Conservation (phyloP, 2,329 filamentous ascomycete genomes). For the Aspergillus sp. region DNA sequence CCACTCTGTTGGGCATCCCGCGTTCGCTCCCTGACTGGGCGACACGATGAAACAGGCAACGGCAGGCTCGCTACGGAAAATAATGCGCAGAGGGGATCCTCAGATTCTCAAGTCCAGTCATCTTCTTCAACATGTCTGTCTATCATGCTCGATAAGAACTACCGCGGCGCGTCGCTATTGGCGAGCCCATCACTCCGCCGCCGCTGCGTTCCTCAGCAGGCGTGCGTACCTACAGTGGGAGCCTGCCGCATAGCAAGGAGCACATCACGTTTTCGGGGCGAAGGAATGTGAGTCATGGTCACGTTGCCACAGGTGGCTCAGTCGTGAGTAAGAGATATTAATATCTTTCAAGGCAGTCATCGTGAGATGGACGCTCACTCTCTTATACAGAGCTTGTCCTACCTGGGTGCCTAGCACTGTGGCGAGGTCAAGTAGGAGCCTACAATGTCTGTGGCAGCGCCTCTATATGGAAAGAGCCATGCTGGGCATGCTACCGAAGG, state of each 20-base stretch:
- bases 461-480: neutral
- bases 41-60: constrained; percentile 3
- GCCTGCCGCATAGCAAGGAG: constrained; percentile 2
- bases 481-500: neutral
- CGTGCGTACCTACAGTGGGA: neutral
- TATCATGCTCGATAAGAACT: constrained; percentile 9
- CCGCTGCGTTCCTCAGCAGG: neutral
- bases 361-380: neutral
- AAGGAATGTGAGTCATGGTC: constrained; percentile 6
- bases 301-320: constrained; percentile 8
- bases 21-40: neutral
- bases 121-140: constrained; percentile 8
- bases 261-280: neutral
- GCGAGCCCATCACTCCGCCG: neutral
- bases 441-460: neutral
- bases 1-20: constrained; percentile 5
- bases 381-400: neutral
- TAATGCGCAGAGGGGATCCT: neutral
- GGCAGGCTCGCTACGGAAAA: neutral
- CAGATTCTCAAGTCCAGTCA: neutral
- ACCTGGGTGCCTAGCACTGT: neutral
- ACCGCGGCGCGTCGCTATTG: neutral
- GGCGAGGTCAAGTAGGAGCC: neutral
- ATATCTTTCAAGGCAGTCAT: neutral
- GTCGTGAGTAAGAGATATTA: constrained; percentile 5